Base-by-base conservation (phyloP, 345 rosid species). In the Gossypium herbaceum region DNA sequence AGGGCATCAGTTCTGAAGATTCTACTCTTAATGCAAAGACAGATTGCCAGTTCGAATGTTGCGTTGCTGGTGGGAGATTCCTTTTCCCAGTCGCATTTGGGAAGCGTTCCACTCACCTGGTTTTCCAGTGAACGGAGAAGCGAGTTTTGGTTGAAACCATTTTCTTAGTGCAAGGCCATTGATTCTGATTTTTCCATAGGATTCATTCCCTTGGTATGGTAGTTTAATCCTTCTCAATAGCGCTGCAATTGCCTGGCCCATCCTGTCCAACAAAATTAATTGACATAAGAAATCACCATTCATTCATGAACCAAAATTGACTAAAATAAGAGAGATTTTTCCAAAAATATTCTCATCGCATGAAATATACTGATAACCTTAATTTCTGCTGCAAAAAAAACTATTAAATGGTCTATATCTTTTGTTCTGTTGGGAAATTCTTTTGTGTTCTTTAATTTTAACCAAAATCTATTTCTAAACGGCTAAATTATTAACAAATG, bases 61-160 rank as follows among this genome's bases (percentile, higher is more conserved):
- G 75, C 97, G 93, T 75, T 88, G 98, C 86, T 94, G 97, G 76
- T 82, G 82, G 66, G 68, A 67, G 44, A 94, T 90, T 78, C 84
- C 87, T 86, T 86, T 90, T 68, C 96, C 91, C 73, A 90, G 17
- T 77, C 78, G 81, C 50, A 79, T 75, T 74, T 82, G 81, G 17
- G 90, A 86, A 71, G 84, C 81, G 63, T 84, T 79, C 57, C 84
- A 81, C 41, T 85, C 89, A 41, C 85, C 89, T 39, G 88, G 92
- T 82, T 82, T 90, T 76, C 86, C 88, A 48, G 81, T 80, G 81
- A 86, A 88, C 27, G 97, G 92, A 60, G 87, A 87, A 64, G 81
- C 84, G 11, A 89, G 89, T 84, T 91, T 91, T 48, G 97, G 98
- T 69, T 82, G 94, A 50, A 94, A 82, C 97, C 98, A 94, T 78